Base-by-base conservation (phyloP, 2,329 filamentous ascomycete genomes). In the Onygena corvina region DNA sequence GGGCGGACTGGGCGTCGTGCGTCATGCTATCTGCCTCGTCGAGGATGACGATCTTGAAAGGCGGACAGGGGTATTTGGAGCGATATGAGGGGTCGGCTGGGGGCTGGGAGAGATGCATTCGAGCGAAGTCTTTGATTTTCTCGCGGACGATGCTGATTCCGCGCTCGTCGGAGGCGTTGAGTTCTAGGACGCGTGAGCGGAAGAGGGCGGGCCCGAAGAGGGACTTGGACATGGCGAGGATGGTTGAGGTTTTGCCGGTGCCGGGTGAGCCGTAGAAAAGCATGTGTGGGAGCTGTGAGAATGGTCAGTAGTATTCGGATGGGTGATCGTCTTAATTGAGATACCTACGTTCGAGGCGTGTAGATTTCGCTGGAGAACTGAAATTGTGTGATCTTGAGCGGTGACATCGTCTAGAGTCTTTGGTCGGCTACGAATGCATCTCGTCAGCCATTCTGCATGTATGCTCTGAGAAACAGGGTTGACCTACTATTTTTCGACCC, bases 21-120 rank as follows among this genome's bases (percentile, higher is more conserved):
- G 92, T 98, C 90, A 99, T 96, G 57, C 84, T 92, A 66, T 99
- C 92, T 57, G 92, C 92, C 71, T 98, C 92, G 67, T 98, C 92
- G 52, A 99, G 80, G 53, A 99, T 87, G 63, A 98, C 90, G 64
- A 99, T 94, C 72, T 98, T 99, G 74, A 95, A 98, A 0, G 92
- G 92, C 18, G 92, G 92, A 64, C 90, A 96, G 0, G 92, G 89
- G 61, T 94, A 95, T 62, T 82, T 71, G 53, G 76, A 72, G 40
- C 73, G 63, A 57, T 81, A 81, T 46, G 73, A 69, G 71, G 85
- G 77, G 58, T 81, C 71, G 0, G 74, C 72, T 0, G 86, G 81
- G 2, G 86, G 81, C 56, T 93, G 87, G 25, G 85, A 89, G 54
- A 96, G 79, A 66, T 95, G 90, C 75, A 93, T 90, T 53, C 90